Percentiles rank a stretch among this genome's conserved stretches.
Conservation (phyloP, 352 stramenopile genomes). For the Aphanomyces cochlioides region DNA sequence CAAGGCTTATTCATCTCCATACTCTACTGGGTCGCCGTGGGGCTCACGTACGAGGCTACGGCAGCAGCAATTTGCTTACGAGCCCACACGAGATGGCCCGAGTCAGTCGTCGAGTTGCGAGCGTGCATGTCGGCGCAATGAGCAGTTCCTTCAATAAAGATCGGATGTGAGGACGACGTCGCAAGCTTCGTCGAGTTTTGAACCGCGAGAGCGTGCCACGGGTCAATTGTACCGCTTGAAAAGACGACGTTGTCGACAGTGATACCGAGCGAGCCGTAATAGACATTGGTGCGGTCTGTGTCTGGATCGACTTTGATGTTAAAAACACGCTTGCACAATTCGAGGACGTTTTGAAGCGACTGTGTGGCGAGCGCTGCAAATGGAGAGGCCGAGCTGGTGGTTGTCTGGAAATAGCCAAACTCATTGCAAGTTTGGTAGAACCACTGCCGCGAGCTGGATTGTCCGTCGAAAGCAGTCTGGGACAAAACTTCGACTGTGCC, state of each 20-base stretch:
- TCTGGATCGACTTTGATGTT: conserved; percentile 59
- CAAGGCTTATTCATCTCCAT: neutral
- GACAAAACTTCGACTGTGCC: conserved; percentile 50
- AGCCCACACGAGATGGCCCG: conserved; percentile 54
- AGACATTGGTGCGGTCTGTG: conserved; percentile 56
- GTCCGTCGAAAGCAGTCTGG: conserved; percentile 60
- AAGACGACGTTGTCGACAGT: conserved; percentile 80
- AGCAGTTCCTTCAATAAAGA: conserved; percentile 78
- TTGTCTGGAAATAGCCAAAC: conserved; percentile 85
- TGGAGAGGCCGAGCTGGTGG: conserved; percentile 50
- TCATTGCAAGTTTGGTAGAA: conserved; percentile 88
- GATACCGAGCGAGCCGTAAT: conserved; percentile 73
- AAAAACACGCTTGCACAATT: conserved; percentile 83
- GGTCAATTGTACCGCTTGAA: conserved; percentile 75
- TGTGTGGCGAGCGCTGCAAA: conserved; percentile 64
- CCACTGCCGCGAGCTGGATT: conserved; percentile 73
- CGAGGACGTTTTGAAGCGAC: conserved; percentile 62
- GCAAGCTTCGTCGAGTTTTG: conserved; percentile 62
- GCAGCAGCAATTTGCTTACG: conserved; percentile 52
- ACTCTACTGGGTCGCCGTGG: neutral
- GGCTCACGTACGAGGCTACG: conserved; percentile 10
- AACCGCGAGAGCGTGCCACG: conserved; percentile 78
- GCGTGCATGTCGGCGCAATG: conserved; percentile 84
- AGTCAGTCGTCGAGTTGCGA: conserved; percentile 47
- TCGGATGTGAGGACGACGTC: conserved; percentile 47